Percentiles rank a stretch among this genome's conserved stretches.
These are phyloP conservation scores for Tricladium varicosporioides DNA, from an alignment of 2,329 filamentous ascomycete genomes.

Conservation along the genomic window DNA sequence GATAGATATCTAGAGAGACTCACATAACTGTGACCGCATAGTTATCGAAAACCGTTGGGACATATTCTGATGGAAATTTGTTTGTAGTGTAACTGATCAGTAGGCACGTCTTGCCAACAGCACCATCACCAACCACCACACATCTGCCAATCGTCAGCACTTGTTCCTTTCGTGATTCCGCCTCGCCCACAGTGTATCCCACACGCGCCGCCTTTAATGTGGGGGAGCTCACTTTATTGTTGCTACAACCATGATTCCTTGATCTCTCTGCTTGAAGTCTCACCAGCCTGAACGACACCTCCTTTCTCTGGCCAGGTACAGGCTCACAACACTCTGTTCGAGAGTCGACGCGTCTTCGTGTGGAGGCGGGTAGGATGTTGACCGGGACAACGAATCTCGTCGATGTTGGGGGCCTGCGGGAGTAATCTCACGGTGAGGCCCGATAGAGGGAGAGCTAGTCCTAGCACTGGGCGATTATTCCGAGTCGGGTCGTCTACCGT, in stretches of 20 bases:
- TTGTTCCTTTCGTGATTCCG: neutral
- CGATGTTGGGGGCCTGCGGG: neutral
- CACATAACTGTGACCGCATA: conserved; percentile 99
- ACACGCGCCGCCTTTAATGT: neutral
- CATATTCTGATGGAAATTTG: conserved; percentile 99
- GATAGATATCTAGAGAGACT: conserved; percentile 43
- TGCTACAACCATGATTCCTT: conserved; percentile 48
- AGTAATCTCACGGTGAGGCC: neutral
- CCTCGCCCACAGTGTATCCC: too few species aligned
- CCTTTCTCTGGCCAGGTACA: neutral
- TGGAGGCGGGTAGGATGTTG: neutral
- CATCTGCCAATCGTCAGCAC: conserved; percentile 60
- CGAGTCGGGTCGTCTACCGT: conserved; percentile 8
- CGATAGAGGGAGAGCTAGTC: neutral
- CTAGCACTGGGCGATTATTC: conserved; percentile 9
- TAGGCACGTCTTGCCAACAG: conserved; percentile 97
- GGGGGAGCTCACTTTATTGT: conserved; percentile 35
- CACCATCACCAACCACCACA: conserved; percentile 98
- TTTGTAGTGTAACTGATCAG: conserved; percentile 99
- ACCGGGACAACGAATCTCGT: neutral
- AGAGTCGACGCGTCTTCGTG: neutral
- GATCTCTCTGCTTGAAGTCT: conserved; percentile 1
- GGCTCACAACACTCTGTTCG: too few species aligned
- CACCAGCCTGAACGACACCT: neutral
- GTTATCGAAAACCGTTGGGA: conserved; percentile 98